These are phyloP conservation scores for Pholiota microspora DNA, from an alignment of 768 basidiomycete species.

Conservation along the genomic window DNA sequence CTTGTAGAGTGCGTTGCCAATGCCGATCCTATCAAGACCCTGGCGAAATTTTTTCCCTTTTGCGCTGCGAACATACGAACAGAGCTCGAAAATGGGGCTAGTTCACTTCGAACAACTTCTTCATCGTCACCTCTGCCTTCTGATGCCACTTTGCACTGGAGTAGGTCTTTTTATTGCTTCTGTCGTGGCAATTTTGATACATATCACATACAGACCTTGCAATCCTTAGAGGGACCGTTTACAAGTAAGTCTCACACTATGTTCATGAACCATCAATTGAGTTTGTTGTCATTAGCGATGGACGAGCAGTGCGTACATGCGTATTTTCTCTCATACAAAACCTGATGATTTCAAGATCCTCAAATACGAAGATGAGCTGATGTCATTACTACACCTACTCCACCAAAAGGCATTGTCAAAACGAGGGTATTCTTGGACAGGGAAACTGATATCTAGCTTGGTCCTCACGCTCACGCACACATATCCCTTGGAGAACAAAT, in stretches of 20 bases:
- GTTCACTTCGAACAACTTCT: conserved; percentile 69
- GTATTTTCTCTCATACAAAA: neutral
- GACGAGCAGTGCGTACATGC: conserved; percentile 47
- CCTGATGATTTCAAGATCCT: conserved; percentile 45
- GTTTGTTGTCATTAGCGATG: conserved; percentile 40
- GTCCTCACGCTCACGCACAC: conserved; percentile 76
- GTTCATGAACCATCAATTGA: neutral
- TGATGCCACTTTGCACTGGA: conserved; percentile 88
- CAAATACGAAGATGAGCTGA: conserved; percentile 57
- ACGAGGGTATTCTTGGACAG: conserved; percentile 79
- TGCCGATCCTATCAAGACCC: conserved; percentile 71
- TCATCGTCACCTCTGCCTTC: conserved; percentile 66
- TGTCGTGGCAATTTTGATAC: neutral
- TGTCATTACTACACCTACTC: conserved; percentile 59
- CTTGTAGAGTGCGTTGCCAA: conserved; percentile 85
- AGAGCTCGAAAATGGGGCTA: conserved; percentile 86
- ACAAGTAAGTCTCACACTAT: conserved; percentile 51
- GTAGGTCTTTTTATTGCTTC: conserved; percentile 37
- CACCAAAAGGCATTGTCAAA: conserved; percentile 75
- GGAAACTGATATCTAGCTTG: conserved; percentile 70
- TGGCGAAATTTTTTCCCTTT: conserved; percentile 76
- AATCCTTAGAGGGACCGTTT: conserved; percentile 76
- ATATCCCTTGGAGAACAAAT: conserved; percentile 78
- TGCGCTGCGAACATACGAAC: conserved; percentile 65
- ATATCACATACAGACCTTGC: conserved; percentile 52